Conservation (phyloP, 345 rosid species). For the Eucalyptus coolabah region DNA sequence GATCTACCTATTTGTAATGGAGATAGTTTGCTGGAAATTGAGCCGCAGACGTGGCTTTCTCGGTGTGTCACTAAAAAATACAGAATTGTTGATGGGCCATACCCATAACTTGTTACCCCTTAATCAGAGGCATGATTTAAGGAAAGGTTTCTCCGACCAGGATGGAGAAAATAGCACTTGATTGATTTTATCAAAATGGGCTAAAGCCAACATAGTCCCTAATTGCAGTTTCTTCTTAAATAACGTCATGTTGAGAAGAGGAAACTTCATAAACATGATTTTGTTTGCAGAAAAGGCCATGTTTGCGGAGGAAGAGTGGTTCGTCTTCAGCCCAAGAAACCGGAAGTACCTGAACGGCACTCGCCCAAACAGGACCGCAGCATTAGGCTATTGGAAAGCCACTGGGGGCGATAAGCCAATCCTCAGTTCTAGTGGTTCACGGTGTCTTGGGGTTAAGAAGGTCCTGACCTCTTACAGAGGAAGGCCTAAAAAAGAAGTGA, state of each 20-base stretch:
- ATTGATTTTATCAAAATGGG: not conserved
- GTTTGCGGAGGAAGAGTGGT: slow-evolving; percentile 29
- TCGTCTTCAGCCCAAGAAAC: slow-evolving; percentile 29
- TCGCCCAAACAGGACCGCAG: slow-evolving; percentile 25
- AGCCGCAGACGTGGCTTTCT: not conserved
- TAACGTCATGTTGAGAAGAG: not conserved
- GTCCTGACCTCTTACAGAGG: slow-evolving; percentile 24
- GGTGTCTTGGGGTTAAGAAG: slow-evolving; percentile 31
- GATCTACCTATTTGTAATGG: not conserved
- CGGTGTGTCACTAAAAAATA: not conserved
- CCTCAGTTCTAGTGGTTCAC: slow-evolving; percentile 6
- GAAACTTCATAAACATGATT: not conserved
- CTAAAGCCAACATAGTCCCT: not conserved
- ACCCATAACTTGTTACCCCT: not conserved
- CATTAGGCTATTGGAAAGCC: slow-evolving; percentile 36
- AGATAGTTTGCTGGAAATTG: not conserved
- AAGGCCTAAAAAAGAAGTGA: slow-evolving; percentile 22
- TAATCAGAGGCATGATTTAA: not conserved
- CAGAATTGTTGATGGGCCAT: not conserved
- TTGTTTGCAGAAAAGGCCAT: slow-evolving; percentile 7
- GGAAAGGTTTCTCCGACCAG: not conserved
- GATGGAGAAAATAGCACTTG: not conserved
- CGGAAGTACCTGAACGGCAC: slow-evolving; percentile 29
- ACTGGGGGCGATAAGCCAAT: slow-evolving; percentile 27
- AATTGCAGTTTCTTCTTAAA: not conserved